Percentiles rank a stretch among this genome's conserved stretches.
Evolutionary conservation across 768 basidiomycete species (phyloP).

Genomic region (Termitomyces sp.): DNA sequence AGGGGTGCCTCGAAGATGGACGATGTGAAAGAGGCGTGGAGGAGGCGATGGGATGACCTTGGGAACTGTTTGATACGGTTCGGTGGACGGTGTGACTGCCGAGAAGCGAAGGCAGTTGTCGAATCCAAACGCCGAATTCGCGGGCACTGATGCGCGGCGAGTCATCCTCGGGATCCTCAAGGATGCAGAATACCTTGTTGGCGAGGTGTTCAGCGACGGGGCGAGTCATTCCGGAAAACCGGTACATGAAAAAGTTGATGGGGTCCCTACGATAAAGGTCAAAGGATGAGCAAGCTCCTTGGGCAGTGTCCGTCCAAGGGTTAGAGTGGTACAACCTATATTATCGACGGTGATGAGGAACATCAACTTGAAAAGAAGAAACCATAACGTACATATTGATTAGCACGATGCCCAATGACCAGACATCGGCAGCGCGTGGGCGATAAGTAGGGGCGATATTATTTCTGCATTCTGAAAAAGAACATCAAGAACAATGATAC

Average conservation of each 20-base stretch:
- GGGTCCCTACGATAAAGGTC: conserved; percentile 74
- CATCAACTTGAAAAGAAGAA: not conserved
- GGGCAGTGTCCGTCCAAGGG: conserved; percentile 94
- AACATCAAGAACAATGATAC: conserved; percentile 12
- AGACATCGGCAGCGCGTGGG: conserved; percentile 94
- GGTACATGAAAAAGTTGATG: conserved; percentile 79
- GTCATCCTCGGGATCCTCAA: conserved; percentile 61
- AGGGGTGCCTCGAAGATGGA: conserved; percentile 63
- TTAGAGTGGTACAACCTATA: conserved; percentile 93
- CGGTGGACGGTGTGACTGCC: conserved; percentile 53
- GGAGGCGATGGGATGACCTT: conserved; percentile 58
- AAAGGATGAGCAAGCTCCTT: conserved; percentile 79
- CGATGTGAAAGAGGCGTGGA: conserved; percentile 66
- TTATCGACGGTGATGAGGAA: not conserved
- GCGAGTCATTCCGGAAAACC: conserved; percentile 86
- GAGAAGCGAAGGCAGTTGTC: conserved; percentile 72
- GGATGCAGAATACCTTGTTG: conserved; percentile 76
- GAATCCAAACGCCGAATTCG: conserved; percentile 85
- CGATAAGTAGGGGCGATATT: conserved; percentile 92
- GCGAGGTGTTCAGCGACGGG: conserved; percentile 87
- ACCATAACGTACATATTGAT: conserved; percentile 84
- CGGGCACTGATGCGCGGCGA: conserved; percentile 67
- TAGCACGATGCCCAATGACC: conserved; percentile 97
- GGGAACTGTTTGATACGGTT: conserved; percentile 54
- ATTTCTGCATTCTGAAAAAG: conserved; percentile 84